A percentile compares a stretch with the other conserved stretches of the same genome.
Conservation (phyloP, 345 rosid genomes). For the Murraya koenigii region DNA sequence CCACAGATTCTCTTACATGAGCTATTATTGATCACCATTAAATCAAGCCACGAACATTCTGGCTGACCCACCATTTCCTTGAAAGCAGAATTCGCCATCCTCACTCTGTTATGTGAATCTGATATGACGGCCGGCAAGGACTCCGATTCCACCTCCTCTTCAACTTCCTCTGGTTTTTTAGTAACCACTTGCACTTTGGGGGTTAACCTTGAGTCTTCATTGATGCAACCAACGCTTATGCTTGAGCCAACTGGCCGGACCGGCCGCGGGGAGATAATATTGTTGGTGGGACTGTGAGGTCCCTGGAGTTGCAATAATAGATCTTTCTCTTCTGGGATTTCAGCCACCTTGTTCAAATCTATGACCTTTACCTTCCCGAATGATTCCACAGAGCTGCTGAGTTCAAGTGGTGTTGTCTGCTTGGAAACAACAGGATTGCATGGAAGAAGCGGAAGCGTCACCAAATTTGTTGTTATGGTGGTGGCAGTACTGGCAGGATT, state of each 20-base stretch:
- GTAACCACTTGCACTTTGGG: conserved; percentile 25
- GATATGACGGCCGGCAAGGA: conserved; percentile 67
- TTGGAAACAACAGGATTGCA: conserved; percentile 30
- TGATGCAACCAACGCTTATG: conserved; percentile 65
- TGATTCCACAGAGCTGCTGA: conserved; percentile 37
- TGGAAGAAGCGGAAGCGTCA: conserved; percentile 78
- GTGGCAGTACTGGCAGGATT: conserved; percentile 17
- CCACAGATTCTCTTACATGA: conserved; percentile 74
- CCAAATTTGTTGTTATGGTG: conserved; percentile 42
- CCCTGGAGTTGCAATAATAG: conserved; percentile 61
- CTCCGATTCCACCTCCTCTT: conserved; percentile 74
- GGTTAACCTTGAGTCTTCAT: conserved; percentile 19
- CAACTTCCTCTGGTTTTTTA: conserved; percentile 61
- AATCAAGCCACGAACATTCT: conserved; percentile 84
- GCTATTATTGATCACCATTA: conserved; percentile 36
- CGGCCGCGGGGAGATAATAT: conserved; percentile 65
- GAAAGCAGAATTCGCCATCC: conserved; percentile 84
- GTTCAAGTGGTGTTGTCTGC: conserved; percentile 16
- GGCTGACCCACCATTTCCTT: conserved; percentile 98
- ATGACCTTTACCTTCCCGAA: conserved; percentile 25
- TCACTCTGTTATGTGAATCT: conserved; percentile 73
- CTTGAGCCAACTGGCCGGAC: conserved; percentile 76
- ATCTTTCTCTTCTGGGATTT: conserved; percentile 56
- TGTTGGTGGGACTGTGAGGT: conserved; percentile 21
- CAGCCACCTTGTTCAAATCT: conserved; percentile 60